These are phyloP conservation scores for Trapa incisa DNA, from an alignment of 345 rosid genomes.

Conservation along the genomic window DNA sequence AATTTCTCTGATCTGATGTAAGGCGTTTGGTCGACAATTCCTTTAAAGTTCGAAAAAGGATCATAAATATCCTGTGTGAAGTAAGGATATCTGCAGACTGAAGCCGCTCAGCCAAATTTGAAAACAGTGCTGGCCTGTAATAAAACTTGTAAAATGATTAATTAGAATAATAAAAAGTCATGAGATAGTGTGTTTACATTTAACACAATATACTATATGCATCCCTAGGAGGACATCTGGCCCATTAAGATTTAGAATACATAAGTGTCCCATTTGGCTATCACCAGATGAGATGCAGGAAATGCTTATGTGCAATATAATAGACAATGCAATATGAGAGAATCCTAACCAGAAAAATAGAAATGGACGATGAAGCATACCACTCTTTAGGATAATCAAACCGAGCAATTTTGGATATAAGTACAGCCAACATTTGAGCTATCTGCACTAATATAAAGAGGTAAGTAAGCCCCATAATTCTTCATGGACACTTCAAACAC, in stretches of 20 bases:
- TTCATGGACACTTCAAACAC: not conserved
- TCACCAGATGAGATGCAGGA: not conserved
- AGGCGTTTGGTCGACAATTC: constrained; percentile 93
- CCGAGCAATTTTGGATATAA: constrained; percentile 83
- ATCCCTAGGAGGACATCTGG: not conserved
- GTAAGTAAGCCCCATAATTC: not conserved
- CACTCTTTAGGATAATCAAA: constrained; percentile 96
- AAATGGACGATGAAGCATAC: constrained; percentile 15
- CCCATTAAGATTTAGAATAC: not conserved
- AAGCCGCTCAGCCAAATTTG: constrained; percentile 69
- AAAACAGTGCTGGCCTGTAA: constrained; percentile 78
- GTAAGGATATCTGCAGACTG: constrained; percentile 67
- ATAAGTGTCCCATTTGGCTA: not conserved
- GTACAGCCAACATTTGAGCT: constrained; percentile 74
- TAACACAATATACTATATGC: not conserved
- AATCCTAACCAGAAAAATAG: not conserved
- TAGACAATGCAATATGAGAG: not conserved
- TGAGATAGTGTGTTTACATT: not conserved
- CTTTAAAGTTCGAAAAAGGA: constrained; percentile 77
- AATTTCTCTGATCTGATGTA: constrained; percentile 70
- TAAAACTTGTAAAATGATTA: constrained; percentile 14
- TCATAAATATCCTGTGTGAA: constrained; percentile 87
- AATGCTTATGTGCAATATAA: not conserved
- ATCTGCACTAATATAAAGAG: constrained; percentile 33
- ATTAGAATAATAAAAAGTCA: constrained; percentile 10